Conservation (phyloP, 1,139 yeast species). For the Hansenula sp. region DNA sequence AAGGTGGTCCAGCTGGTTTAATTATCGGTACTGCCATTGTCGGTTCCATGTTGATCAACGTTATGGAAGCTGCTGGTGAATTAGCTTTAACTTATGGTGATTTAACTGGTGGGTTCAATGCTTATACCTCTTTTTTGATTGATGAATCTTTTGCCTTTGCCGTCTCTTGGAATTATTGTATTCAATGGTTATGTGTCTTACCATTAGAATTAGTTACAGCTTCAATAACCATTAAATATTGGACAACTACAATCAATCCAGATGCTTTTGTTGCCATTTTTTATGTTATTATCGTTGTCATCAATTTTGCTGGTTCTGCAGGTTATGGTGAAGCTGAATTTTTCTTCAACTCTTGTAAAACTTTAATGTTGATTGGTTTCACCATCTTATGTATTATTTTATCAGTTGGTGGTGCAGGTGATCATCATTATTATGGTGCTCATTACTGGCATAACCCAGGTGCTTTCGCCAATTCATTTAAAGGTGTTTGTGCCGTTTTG, state of each 20-base stretch:
- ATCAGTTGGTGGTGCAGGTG: conserved; percentile 65
- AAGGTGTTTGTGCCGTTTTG: conserved; percentile 77
- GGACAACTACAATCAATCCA: conserved; percentile 57
- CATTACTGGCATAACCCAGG: conserved; percentile 60
- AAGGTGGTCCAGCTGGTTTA: conserved; percentile 81
- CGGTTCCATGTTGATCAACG: conserved; percentile 67
- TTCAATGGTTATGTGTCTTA: conserved; percentile 74
- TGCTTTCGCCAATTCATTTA: conserved; percentile 58
- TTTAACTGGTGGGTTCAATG: conserved; percentile 73
- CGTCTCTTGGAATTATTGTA: conserved; percentile 74
- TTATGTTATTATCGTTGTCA: conserved; percentile 48
- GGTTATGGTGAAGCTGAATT: conserved; percentile 75
- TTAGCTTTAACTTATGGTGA: conserved; percentile 71
- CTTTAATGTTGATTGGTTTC: conserved; percentile 60
- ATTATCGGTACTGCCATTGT: conserved; percentile 64
- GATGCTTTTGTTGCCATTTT: conserved; percentile 70
- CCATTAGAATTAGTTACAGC: conserved; percentile 80
- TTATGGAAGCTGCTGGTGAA: conserved; percentile 85
- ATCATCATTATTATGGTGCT: conserved; percentile 58
- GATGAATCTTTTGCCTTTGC: conserved; percentile 79
- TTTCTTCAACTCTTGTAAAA: conserved; percentile 52
- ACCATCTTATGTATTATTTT: conserved; percentile 59
- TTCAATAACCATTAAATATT: conserved; percentile 61
- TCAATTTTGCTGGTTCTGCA: conserved; percentile 65
- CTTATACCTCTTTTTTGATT: conserved; percentile 60